Base-by-base conservation (phyloP, 108 stramenopile species). In the Cyclotella choctawhatcheeana region DNA sequence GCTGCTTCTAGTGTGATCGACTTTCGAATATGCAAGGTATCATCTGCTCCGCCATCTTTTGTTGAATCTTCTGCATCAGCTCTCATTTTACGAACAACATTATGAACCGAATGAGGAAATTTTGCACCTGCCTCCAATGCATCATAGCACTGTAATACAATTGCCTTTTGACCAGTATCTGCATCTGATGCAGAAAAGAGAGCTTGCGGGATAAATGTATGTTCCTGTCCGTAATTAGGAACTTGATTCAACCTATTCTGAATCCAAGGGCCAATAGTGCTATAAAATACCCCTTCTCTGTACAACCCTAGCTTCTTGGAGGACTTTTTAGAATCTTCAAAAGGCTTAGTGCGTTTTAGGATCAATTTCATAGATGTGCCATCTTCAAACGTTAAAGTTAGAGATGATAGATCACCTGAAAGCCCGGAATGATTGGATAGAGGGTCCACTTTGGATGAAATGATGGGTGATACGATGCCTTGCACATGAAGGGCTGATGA, bases 271-370 rank as follows among this genome's bases (percentile, higher is more conserved):
- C 66, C 52, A 76, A 51, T 58, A 52, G 71, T 40, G 22, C 45
- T 56, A 64, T 83, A 88, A 74, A 88, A 88, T 13, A 70, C 26
- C 8, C 79, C 87, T 71, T 88, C 87, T 24, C 87, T 81, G 5
- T 82, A 79, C 70, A 88, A 69, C 1, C 84, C 87, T 22, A 87
- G 27, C 54, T 69, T 37, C 58, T 73, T 44, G n/a, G 66, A 67
- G 32, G 33, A 53, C 8, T 69, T 72, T 44, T 74, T 53, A 17
- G 58, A 29, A 44, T 45, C 58, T 35, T 79, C 74, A n/a, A 47
- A 17, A 18, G 58, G 30, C 40, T 73, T 47, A 0, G 68, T 76
- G 63, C 82, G 85, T 33, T 86, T 86, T 17, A 86, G 63, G 1
- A 82, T 65, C 62, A 86, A 32, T 27, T 52, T 73, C 43, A 58